phyloP scores from a whole-genome alignment of 306 rosid species.

The Rosa persica region DNA sequence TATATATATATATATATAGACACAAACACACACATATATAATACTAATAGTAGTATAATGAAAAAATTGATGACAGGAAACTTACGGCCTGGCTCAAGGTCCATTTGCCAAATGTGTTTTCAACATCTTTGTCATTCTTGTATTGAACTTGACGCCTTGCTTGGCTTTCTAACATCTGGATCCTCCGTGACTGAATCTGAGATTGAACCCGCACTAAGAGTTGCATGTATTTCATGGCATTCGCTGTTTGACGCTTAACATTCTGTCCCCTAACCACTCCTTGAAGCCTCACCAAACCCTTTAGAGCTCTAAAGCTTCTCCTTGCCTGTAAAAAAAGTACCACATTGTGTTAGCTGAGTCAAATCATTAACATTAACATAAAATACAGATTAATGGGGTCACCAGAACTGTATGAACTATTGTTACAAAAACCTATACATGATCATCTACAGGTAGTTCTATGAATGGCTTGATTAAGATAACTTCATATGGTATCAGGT shows the following conservation, averaged over 20 bases:
- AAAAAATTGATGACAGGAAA: conserved; percentile 13
- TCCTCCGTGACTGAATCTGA: conserved; percentile 89
- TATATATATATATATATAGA: no score
- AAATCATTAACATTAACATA: not conserved
- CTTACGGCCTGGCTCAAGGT: conserved; percentile 62
- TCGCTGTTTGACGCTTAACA: conserved; percentile 92
- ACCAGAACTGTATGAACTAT: not conserved
- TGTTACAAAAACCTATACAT: not conserved
- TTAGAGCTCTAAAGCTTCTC: conserved; percentile 89
- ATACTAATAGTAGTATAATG: no score
- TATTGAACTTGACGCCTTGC: conserved; percentile 68
- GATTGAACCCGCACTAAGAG: conserved; percentile 89
- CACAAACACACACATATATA: no score
- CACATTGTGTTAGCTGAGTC: conserved; percentile 17
- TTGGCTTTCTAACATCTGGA: conserved; percentile 88
- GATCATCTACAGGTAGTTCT: not conserved
- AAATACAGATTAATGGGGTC: not conserved
- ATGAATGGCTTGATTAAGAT: not conserved
- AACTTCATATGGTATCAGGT: not conserved
- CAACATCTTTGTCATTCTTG: conserved; percentile 65
- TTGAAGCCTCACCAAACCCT: conserved; percentile 96
- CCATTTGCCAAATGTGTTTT: conserved; percentile 64
- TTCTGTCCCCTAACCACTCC: conserved; percentile 97
- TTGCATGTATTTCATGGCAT: conserved; percentile 98
- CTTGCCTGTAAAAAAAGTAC: conserved; percentile 61